Percentiles rank a stretch among this genome's conserved stretches.
These are phyloP conservation scores for Cystobasidium tubakii DNA, from an alignment of 768 basidiomycete genomes.

Conservation along the genomic window DNA sequence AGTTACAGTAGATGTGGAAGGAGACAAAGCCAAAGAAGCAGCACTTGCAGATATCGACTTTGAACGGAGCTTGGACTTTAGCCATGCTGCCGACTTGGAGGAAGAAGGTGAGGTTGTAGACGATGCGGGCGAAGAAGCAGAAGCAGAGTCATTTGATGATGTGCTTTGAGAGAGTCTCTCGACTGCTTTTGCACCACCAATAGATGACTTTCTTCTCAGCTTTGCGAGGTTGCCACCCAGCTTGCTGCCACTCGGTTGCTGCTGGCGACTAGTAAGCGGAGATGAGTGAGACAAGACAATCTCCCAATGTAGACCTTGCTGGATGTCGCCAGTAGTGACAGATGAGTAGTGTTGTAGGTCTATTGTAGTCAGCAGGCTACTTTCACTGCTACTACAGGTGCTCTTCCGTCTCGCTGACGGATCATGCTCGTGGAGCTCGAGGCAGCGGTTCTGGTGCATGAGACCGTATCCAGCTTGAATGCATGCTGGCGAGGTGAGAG, in stretches of 20 bases:
- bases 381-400: neutral
- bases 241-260: neutral
- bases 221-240: neutral
- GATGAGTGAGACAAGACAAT: constrained; percentile 1
- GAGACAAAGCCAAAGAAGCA: neutral
- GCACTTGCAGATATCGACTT: constrained; percentile 10
- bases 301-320: constrained; percentile 30
- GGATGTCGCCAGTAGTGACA: neutral
- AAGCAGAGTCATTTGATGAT: neutral
- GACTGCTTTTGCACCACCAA: neutral
- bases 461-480: constrained; percentile 13
- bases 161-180: constrained; percentile 9
- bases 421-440: constrained; percentile 17
- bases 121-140: neutral
- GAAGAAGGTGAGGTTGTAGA: constrained; percentile 1
- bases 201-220: constrained; percentile 10
- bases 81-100: neutral
- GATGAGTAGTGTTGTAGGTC: neutral
- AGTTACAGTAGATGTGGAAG: neutral
- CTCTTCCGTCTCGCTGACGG: neutral
- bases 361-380: neutral
- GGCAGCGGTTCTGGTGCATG: neutral
- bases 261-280: neutral
- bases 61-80: neutral
- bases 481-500: constrained; percentile 3